These are phyloP conservation scores for Parafenestella ontariensis DNA, from an alignment of 2,329 filamentous ascomycete species.

Conservation along the genomic window DNA sequence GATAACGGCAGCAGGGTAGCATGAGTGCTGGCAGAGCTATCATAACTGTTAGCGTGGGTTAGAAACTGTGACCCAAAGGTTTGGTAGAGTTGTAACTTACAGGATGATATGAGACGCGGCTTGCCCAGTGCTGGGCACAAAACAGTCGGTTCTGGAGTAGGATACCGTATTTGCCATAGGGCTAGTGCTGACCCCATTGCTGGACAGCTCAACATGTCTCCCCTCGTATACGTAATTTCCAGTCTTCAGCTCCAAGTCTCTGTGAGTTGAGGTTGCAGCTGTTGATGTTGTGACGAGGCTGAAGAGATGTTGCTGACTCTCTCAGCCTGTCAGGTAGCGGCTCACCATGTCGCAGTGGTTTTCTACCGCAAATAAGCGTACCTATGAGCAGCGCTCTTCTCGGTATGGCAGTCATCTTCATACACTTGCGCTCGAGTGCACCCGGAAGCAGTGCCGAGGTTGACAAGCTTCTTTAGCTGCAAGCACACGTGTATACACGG, in stretches of 20 bases:
- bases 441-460: neutral
- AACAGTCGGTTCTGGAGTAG: neutral
- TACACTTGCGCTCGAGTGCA: neutral
- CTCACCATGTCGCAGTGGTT: neutral
- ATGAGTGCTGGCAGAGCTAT: neutral
- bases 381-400: no score
- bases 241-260: neutral
- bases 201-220: neutral
- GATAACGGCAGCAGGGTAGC: neutral
- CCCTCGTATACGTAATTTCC: neutral
- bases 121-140: neutral
- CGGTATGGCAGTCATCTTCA: no score
- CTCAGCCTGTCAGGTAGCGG: no score
- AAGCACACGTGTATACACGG: neutral
- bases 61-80: neutral
- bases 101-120: neutral
- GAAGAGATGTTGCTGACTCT: neutral
- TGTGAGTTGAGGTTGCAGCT: neutral
- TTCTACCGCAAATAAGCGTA: no score
- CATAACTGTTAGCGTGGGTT: neutral
- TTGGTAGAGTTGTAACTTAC: neutral
- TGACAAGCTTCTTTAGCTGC: neutral
- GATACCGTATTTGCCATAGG: neutral
- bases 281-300: neutral
- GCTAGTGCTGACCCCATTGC: conserved; percentile 10